phyloP scores from a whole-genome alignment of 2,329 filamentous ascomycete genomes.

The Penicillium digitatum region DNA sequence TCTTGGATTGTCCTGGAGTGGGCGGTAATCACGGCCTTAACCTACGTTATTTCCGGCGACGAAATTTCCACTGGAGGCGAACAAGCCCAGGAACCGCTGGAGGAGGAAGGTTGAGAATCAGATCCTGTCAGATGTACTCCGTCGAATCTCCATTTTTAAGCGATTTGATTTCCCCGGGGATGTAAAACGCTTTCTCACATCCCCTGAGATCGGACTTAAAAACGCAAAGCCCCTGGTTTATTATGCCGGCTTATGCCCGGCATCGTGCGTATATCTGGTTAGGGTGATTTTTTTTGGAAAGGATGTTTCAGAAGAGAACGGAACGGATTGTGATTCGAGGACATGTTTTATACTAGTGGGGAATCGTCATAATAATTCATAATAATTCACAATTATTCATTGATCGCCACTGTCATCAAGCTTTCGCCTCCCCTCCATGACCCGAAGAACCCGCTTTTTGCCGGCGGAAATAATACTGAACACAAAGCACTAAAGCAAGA shows the following conservation, averaged over 20 bases:
- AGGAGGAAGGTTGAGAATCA: not conserved
- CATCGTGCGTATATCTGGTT: not conserved
- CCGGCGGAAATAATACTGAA: conserved; percentile 24
- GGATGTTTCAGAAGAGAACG: not conserved
- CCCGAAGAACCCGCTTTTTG: conserved; percentile 13
- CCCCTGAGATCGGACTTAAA: not conserved
- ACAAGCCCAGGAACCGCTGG: not conserved
- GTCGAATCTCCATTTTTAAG: no score
- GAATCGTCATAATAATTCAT: not conserved
- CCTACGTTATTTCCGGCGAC: not conserved
- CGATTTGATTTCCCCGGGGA: no score
- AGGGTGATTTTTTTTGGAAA: not conserved
- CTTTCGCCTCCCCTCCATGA: not conserved
- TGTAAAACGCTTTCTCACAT: not conserved
- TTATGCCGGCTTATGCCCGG: not conserved
- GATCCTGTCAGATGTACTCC: not conserved
- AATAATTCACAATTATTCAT: not conserved
- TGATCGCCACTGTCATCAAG: not conserved
- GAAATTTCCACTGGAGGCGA: not conserved
- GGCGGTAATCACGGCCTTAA: conserved; percentile 3
- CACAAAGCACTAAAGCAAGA: conserved; percentile 13
- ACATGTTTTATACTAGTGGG: not conserved
- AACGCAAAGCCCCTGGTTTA: not conserved
- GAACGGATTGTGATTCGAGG: not conserved
- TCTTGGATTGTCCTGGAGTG: not conserved